Evolutionary conservation across 441 rosid species (phyloP), one percentile per base, ranked within the genome.

Genomic region (Syzygium syzygioides): DNA sequence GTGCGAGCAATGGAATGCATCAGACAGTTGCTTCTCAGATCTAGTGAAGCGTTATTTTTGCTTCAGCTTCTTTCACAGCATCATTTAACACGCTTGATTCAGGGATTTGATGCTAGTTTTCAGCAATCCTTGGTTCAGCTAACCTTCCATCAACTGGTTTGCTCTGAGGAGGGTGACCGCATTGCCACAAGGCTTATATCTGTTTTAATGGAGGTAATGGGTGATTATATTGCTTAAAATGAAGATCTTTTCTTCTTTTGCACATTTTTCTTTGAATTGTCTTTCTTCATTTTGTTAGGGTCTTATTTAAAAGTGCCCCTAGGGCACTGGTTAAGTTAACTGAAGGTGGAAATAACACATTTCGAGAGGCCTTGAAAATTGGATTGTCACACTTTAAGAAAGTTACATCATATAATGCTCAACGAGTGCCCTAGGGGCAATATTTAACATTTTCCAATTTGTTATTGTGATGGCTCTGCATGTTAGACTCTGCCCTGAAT

Each of bases 1-100:
- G 99, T 97, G 88, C 94, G 98, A 92, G 97, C 99, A 25, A 97
- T 95, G 99, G 99, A 98, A 90, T 97, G 99, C 89, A 94, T 98
- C 87, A 93, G 99, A 88, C 99, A 98, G 90, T 91, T 97, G 94
- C 97, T 98, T 94, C 97, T 95, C 92, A 93, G 99, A 95, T 98
- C 99, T 89, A 97, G 98, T 85, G 99, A 98, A 93, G 99, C 99
- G 76, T 93, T 97, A 85, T 98, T 95, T 95, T 92, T 98, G 92
- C 95, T 97, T 89, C 98, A 95, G 91, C 97, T 98, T 91, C 95
- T 96, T 91, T 95, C 96, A 88, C 99, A 95, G 92, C 98, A 96
- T 92, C 98, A 97, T 89, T 90, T 97, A 79, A 92, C 96, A 88
- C 96, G 98, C 76, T 93, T 97, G 93, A 94, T 96, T 92, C 99